Percentiles rank a stretch among this genome's conserved stretches.
Evolutionary conservation across 805 yeast species (phyloP).

Genomic region (Wickerhamomyces canadensis): DNA sequence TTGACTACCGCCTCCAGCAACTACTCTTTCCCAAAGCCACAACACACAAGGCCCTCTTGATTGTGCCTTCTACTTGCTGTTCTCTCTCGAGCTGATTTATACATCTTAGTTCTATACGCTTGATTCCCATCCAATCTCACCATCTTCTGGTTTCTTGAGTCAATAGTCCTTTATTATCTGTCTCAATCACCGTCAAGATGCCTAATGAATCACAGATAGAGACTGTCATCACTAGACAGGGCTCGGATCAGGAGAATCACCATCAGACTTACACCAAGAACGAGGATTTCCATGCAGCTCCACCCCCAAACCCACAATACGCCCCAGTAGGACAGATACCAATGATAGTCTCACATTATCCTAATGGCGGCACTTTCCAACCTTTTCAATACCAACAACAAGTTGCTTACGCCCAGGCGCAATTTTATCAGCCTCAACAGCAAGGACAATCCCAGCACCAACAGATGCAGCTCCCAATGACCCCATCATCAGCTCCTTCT

Average conservation of each 20-base stretch:
- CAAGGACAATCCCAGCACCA: conserved; percentile 4
- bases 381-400: conserved; percentile 14
- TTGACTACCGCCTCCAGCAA: too few species aligned
- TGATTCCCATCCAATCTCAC: too few species aligned
- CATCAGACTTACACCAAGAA: background rate
- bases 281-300: background rate
- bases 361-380: conserved; percentile 8
- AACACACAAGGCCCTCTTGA: too few species aligned
- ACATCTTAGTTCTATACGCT: too few species aligned
- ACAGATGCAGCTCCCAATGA: conserved; percentile 1
- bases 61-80: too few species aligned
- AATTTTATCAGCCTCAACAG: conserved; percentile 7
- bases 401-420: conserved; percentile 9
- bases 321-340: conserved; percentile 7
- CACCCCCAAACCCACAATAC: background rate
- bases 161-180: too few species aligned
- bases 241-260: background rate
- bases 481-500: conserved; percentile 1
- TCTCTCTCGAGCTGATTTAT: too few species aligned
- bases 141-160: too few species aligned
- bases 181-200: too few species aligned
- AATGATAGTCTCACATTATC: conserved; percentile 19
- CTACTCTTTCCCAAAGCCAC: too few species aligned
- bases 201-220: background rate
- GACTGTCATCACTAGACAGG: background rate